Conservation (phyloP, 2,329 filamentous ascomycete species). For the Penicillium sumatraense region DNA sequence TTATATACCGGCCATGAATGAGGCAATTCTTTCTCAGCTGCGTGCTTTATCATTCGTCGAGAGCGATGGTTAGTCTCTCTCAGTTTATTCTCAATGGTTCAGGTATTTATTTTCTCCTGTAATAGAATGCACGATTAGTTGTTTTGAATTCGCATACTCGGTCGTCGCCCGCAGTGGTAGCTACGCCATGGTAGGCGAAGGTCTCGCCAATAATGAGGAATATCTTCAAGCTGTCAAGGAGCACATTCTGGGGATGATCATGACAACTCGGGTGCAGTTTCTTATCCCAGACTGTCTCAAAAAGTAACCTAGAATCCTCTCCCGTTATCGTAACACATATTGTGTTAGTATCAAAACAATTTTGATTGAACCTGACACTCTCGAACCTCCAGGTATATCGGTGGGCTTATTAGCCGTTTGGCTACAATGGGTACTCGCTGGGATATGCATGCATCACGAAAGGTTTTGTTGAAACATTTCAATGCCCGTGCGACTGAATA, state of each 20-base stretch:
- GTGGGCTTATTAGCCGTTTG: conserved; percentile 19
- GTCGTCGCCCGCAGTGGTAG: conserved; percentile 28
- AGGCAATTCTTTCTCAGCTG: conserved; percentile 23
- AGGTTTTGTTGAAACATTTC: conserved; percentile 24
- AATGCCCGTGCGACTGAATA: conserved; percentile 25
- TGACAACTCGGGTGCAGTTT: conserved; percentile 27
- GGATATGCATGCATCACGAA: conserved; percentile 28
- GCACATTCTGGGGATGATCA: conserved; percentile 29
- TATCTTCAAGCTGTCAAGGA: conserved; percentile 26
- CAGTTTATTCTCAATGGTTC: background rate
- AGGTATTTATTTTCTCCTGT: background rate
- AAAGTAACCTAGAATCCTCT: conserved; percentile 5
- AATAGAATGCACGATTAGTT: conserved; percentile 19
- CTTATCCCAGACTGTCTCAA: conserved; percentile 25
- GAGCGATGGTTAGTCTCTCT: conserved; percentile 9
- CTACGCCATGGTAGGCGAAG: conserved; percentile 22
- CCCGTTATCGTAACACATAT: too few relatives aligned
- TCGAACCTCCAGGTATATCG: conserved; percentile 19
- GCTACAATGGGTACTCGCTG: conserved; percentile 20
- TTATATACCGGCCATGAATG: conserved; percentile 23
- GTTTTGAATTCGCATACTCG: conserved; percentile 28
- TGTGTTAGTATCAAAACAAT: too few relatives aligned
- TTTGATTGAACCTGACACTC: background rate
- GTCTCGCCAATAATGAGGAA: conserved; percentile 23
- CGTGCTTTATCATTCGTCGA: conserved; percentile 7